These are phyloP conservation scores for Monosporascus cannonballus DNA, from an alignment of 2,329 filamentous ascomycete species.

Conservation along the genomic window DNA sequence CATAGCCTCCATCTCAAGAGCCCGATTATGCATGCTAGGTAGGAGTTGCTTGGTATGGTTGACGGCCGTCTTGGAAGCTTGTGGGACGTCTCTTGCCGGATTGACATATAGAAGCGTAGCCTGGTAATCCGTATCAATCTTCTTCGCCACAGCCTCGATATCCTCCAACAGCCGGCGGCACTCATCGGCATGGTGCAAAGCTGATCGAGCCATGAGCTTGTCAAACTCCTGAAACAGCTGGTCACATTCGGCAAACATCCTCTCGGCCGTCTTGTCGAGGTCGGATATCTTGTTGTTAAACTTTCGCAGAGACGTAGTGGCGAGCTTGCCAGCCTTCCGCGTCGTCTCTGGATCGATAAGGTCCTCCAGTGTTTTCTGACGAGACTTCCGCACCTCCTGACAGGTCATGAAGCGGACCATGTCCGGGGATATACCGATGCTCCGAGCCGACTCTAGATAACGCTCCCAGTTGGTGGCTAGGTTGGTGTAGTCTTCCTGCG, in stretches of 20 bases:
- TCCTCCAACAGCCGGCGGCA: constrained; percentile 69
- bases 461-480: constrained; percentile 62
- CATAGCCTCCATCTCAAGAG: constrained; percentile 56
- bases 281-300: constrained; percentile 56
- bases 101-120: constrained; percentile 64
- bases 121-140: constrained; percentile 81
- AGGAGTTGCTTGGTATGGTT: constrained; percentile 58
- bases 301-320: constrained; percentile 49
- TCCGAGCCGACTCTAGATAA: constrained; percentile 58
- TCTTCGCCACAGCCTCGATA: constrained; percentile 77
- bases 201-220: constrained; percentile 47
- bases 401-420: constrained; percentile 63
- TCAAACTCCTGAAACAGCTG: constrained; percentile 58
- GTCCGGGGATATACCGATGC: constrained; percentile 56
- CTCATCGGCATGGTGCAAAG: constrained; percentile 55
- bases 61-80: constrained; percentile 58
- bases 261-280: constrained; percentile 53
- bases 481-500: constrained; percentile 61
- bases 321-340: constrained; percentile 63
- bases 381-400: constrained; percentile 34
- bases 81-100: constrained; percentile 53
- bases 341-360: constrained; percentile 71
- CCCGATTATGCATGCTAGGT: constrained; percentile 50
- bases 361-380: constrained; percentile 60
- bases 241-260: constrained; percentile 57